Percentiles rank a stretch among this genome's conserved stretches.
These are phyloP conservation scores for Neopestalotiopsis sp. DNA, from an alignment of 2,329 filamentous ascomycete species.

Conservation along the genomic window DNA sequence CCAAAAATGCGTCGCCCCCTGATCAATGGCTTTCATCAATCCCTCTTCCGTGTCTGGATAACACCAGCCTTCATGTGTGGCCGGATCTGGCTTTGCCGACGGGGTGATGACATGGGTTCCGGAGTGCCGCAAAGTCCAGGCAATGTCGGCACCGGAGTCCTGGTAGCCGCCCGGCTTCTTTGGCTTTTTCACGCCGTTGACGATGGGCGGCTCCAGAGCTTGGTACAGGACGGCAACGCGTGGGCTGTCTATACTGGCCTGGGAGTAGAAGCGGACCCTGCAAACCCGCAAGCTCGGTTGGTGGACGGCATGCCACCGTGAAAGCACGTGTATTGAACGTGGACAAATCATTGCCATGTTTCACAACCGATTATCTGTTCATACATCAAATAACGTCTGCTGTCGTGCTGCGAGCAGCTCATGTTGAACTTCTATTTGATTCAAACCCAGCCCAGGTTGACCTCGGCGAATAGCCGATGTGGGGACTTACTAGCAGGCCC, in stretches of 20 bases:
- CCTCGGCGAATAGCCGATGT: not conserved
- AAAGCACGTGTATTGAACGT: not conserved
- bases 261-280: not conserved
- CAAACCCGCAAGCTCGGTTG: no score
- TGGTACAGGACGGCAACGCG: constrained; percentile 6
- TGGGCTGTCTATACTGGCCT: not conserved
- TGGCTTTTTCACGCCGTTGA: constrained; percentile 9
- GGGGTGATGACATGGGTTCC: not conserved
- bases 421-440: not conserved
- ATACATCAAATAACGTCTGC: not conserved
- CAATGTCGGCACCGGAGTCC: constrained; percentile 10
- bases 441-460: not conserved
- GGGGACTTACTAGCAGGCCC: not conserved
- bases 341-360: not conserved
- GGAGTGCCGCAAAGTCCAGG: not conserved
- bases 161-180: constrained; percentile 6
- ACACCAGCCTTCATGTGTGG: not conserved
- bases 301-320: not conserved
- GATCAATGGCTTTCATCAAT: not conserved
- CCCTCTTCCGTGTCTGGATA: not conserved
- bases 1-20: not conserved
- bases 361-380: not conserved
- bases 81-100: constrained; percentile 3
- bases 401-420: not conserved
- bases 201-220: constrained; percentile 5